Evolutionary conservation across 108 stramenopile species (phyloP), one percentile per base, ranked within the genome.

Genomic region (Nitzschia putrida): DNA sequence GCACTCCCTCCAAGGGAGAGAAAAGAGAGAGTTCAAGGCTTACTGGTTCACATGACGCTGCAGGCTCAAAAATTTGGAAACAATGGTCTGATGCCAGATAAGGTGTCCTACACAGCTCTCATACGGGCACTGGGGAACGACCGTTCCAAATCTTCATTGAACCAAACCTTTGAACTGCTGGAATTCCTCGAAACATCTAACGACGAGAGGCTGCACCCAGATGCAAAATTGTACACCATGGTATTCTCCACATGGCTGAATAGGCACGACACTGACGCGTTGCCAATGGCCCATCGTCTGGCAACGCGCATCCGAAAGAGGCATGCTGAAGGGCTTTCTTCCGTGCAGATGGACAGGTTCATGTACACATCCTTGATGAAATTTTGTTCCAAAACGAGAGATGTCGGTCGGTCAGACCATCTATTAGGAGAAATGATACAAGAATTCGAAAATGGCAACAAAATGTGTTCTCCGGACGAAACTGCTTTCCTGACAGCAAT

Each of bases 281-380:
- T 34, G 29, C 29, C 29, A 34, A 34, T 34, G 29, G 29, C 29
- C 4, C 29, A 34, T 34, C 29, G 29, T 34, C 29, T 34, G 4
- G 29, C 29, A 4, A 34, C 29, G 4, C 29, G 29, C 3, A 34
- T 34, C 29, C 1, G 29, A 34, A 34, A 34, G 29, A 34, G 29
- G 29, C 29, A 34, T 4, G 29, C 29, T 4, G 29, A 34, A 34
- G 29, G 29, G 1, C 29, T 34, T 34, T 34, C 29, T 34, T 34
- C 29, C 29, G 29, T 34, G 29, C 29, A 25, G 49, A 38, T n/a
- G 37, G 60, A 71, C 58, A 24, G n/a, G 40, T 25, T 68, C 6
- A 45, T 44, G 22, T 67, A 53, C 42, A 68, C 63, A 20, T 22
- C 45, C 12, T 26, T 61, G 14, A 74, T 74, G 53, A 74, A 68